Conservation (phyloP, 2,329 filamentous ascomycete species). For the Diplodia seriata region DNA sequence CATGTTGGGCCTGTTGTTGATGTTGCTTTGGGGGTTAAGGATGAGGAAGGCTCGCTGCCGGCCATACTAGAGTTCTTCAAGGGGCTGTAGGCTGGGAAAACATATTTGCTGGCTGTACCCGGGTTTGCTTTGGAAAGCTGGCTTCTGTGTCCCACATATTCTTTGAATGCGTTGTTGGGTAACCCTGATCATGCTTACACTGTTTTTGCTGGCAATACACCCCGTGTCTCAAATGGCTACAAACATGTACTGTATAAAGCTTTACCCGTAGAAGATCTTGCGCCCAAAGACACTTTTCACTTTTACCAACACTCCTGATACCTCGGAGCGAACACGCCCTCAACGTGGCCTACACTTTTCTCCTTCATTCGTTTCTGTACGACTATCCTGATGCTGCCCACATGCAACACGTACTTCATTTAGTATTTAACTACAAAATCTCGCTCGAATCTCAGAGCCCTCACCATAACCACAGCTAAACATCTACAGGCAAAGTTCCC, state of each 20-base stretch:
- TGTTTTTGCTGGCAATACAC: not conserved
- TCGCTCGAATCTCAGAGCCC: not conserved
- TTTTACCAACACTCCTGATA: not conserved
- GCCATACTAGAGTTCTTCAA: constrained; percentile 6
- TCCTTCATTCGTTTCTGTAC: not conserved
- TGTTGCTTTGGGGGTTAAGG: constrained; percentile 7
- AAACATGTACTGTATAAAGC: not conserved
- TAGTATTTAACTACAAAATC: not conserved
- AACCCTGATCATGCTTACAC: not conserved
- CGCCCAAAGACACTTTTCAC: not conserved
- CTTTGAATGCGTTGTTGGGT: not conserved
- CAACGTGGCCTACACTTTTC: not conserved
- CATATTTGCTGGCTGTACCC: not conserved
- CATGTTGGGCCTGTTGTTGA: constrained; percentile 17
- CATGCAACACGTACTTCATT: not conserved
- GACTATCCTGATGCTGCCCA: not conserved
- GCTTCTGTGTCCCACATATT: not conserved
- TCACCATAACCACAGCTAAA: not conserved
- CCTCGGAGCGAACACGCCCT: not conserved
- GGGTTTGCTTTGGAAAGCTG: not conserved
- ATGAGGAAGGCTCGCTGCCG: not conserved
- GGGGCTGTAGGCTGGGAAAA: not conserved
- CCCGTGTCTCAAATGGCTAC: not conserved
- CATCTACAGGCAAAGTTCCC: not conserved
- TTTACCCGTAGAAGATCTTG: not conserved